Percentiles rank a stretch among this genome's conserved stretches.
phyloP scores from a whole-genome alignment of 768 basidiomycete genomes.

The Boletellus ananiceps region DNA sequence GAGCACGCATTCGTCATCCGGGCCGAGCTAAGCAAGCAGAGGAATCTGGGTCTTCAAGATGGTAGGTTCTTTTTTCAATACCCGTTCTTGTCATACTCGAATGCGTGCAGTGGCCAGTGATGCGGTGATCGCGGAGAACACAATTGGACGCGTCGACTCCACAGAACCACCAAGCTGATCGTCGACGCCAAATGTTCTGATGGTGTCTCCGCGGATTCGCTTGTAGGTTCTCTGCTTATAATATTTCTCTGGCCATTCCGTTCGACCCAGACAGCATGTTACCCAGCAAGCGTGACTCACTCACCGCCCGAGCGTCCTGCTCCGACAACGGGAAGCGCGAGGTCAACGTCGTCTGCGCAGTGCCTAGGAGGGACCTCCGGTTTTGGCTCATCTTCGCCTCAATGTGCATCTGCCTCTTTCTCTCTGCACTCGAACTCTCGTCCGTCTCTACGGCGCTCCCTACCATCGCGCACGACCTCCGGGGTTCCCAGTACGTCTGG shows the following conservation, averaged over 20 bases:
- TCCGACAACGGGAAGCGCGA: not conserved
- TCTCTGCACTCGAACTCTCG: constrained; percentile 27
- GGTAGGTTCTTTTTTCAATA: not conserved
- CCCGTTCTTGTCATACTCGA: not conserved
- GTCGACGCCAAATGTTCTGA: not conserved
- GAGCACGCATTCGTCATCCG: too few relatives aligned
- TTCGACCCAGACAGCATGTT: not conserved
- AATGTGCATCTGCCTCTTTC: constrained; percentile 21
- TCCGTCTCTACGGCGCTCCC: constrained; percentile 32
- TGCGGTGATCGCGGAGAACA: not conserved
- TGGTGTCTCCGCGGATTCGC: not conserved
- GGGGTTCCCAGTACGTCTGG: constrained; percentile 32
- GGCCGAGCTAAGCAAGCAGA: too few relatives aligned
- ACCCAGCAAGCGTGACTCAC: not conserved
- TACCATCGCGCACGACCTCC: constrained; percentile 28
- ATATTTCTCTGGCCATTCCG: not conserved
- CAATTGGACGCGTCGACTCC: too few relatives aligned
- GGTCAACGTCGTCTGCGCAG: not conserved
- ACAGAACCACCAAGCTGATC: not conserved
- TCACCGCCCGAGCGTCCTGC: not conserved
- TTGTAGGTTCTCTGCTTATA: not conserved
- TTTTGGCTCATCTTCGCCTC: constrained; percentile 30
- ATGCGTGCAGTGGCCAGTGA: not conserved
- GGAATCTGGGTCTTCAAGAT: too few relatives aligned
- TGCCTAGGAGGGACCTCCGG: constrained; percentile 10